These are phyloP conservation scores for Leccinum proximum DNA, from an alignment of 1,284 basidiomycete species.

Conservation along the genomic window DNA sequence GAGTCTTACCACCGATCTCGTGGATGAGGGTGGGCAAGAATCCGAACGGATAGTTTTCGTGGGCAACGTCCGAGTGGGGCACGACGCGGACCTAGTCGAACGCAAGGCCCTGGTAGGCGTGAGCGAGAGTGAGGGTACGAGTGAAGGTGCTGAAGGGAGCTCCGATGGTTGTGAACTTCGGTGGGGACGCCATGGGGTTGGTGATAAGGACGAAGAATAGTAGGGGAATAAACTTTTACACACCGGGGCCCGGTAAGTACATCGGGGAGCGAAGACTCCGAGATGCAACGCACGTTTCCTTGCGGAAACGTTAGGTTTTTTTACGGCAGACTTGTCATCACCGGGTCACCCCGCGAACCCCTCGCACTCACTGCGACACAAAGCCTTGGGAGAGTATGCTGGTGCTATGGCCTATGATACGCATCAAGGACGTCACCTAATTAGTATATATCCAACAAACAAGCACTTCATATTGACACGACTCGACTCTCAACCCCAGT, in stretches of 20 bases:
- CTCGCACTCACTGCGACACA: not conserved
- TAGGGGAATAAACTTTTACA: not conserved
- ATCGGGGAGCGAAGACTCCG: not conserved
- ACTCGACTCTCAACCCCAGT: not conserved
- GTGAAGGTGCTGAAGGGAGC: conserved; percentile 35
- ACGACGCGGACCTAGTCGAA: conserved; percentile 25
- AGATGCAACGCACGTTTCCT: not conserved
- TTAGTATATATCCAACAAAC: not conserved
- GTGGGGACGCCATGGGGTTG: conserved; percentile 16
- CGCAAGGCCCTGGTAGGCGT: conserved; percentile 26
- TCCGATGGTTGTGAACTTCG: conserved; percentile 27
- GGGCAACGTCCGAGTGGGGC: conserved; percentile 29
- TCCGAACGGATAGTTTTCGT: conserved; percentile 29
- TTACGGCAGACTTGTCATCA: not conserved
- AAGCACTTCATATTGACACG: not conserved
- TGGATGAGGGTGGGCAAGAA: conserved; percentile 31
- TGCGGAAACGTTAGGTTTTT: not conserved
- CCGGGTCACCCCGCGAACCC: not conserved
- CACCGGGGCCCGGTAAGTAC: not conserved
- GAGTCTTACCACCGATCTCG: conserved; percentile 21
- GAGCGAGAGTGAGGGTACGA: conserved; percentile 8
- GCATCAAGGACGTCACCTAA: not conserved
- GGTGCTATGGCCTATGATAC: not conserved
- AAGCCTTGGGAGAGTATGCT: not conserved
- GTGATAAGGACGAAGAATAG: no score